Base-by-base conservation (phyloP, 2,329 filamentous ascomycete genomes). In the Dryadomyces sulphureus region DNA sequence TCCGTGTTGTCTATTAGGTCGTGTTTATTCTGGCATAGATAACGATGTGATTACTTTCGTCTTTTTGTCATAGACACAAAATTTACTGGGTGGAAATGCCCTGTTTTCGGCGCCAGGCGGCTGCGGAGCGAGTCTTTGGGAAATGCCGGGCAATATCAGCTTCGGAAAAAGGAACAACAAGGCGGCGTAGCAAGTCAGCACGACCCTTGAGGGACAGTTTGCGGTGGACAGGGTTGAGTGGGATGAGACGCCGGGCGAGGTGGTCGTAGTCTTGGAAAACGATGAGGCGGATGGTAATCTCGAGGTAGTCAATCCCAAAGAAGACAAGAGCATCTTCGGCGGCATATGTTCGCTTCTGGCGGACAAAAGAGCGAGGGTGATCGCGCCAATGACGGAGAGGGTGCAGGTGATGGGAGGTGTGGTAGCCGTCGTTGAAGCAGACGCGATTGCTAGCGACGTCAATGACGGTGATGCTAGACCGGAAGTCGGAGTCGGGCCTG, bases 391-490 rank as follows among this genome's bases (percentile, higher is more conserved):
- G 85, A 2, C 84, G 76, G 24, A 75, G 70, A 0, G 82, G 84
- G 62, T 88, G 86, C 44, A 88, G 73, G 55, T 88, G 84, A 57
- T 88, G 84, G 17, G 81, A 85, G 7, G 82, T 88, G 62, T 88
- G 83, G 60, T 87, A 88, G 52, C 84, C 84, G 55, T 88, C 84
- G 54, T 89, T 88, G 70, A 81, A 88, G 64, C 81, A 89, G 61
- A 81, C 81, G 32, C 84, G 80, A 60, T 89, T 89, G 62, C 79
- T 84, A 7, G 80, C 70, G 7, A 89, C 82, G 55, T 90, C 84
- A 46, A 90, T 79, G 21, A 90, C 59, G 0, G 84, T 89, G 52
- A 89, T 84, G 59, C 83, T 88, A 0, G 81, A 86, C 32, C 83
- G 70, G 55, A 79, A 89, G 57, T 90, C 84, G 0, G 82, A 88